Evolutionary conservation across 2,329 filamentous ascomycete species (phyloP).

Genomic region (Alternaria angustiovoidea): DNA sequence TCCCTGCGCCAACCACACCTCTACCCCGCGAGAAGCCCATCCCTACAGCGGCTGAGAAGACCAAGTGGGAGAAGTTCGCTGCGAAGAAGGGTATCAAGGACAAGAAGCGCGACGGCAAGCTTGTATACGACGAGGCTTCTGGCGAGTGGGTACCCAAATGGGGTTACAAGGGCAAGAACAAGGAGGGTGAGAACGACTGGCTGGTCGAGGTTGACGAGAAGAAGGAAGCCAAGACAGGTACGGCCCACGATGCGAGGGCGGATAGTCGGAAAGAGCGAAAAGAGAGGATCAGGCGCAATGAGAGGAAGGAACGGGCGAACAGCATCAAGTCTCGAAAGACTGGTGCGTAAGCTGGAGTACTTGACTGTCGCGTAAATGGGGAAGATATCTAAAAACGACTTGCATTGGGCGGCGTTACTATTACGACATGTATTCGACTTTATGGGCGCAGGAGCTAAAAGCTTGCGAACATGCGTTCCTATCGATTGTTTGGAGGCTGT

Average conservation of each 20-base stretch:
- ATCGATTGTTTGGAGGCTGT: not conserved
- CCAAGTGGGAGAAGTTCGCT: constrained; percentile 96
- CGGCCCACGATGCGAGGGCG: constrained; percentile 66
- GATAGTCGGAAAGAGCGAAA: constrained; percentile 69
- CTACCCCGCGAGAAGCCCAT: constrained; percentile 93
- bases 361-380: constrained; percentile 12
- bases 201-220: constrained; percentile 87
- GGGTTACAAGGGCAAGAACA: constrained; percentile 92
- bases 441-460: constrained; percentile 17
- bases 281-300: constrained; percentile 53
- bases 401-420: constrained; percentile 43
- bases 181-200: constrained; percentile 84
- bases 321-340: constrained; percentile 73
- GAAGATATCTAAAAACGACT: constrained; percentile 23
- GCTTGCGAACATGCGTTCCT: constrained; percentile 7
- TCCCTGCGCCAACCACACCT: constrained; percentile 73
- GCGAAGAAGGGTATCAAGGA: constrained; percentile 95
- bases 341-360: constrained; percentile 29
- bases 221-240: constrained; percentile 69
- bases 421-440: constrained; percentile 24
- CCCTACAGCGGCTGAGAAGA: constrained; percentile 80
- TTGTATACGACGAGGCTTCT: constrained; percentile 82
- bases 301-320: constrained; percentile 56
- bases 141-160: constrained; percentile 93
- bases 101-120: constrained; percentile 82